A percentile compares a stretch with the other conserved stretches of the same genome.
Conservation (phyloP, 345 rosid genomes). For the Eucalyptus dawsonii region DNA sequence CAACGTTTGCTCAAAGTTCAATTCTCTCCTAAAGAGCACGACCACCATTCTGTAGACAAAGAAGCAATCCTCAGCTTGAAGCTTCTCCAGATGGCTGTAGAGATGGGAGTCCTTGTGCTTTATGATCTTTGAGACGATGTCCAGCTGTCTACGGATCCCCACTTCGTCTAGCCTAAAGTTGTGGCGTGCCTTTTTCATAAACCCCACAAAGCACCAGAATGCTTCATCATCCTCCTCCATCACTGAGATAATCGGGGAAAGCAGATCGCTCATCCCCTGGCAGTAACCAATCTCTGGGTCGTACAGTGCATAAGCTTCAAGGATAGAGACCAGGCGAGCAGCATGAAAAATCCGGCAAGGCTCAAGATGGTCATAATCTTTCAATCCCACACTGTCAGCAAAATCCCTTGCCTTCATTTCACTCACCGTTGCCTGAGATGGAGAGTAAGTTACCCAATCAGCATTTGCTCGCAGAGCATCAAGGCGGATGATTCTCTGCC, state of each 20-base stretch:
- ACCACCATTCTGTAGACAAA: constrained; percentile 97
- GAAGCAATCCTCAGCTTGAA: constrained; percentile 85
- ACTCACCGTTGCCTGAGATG: constrained; percentile 55
- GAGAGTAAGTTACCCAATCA: constrained; percentile 67
- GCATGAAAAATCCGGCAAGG: constrained; percentile 76
- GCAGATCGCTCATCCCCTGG: constrained; percentile 97
- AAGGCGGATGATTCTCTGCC: constrained; percentile 87
- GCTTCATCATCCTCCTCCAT: constrained; percentile 75
- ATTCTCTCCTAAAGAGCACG: constrained; percentile 76
- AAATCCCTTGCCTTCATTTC: constrained; percentile 35
- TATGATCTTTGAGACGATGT: constrained; percentile 75
- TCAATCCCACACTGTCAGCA: constrained; percentile 64
- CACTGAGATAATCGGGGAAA: constrained; percentile 69
- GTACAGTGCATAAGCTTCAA: constrained; percentile 81
- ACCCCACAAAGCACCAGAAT: constrained; percentile 89
- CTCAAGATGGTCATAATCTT: constrained; percentile 72
- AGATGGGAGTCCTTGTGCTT: constrained; percentile 67
- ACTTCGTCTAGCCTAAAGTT: constrained; percentile 92
- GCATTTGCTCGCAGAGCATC: constrained; percentile 86
- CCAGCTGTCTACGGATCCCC: constrained; percentile 80
- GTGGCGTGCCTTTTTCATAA: constrained; percentile 92
- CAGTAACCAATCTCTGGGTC: constrained; percentile 86
- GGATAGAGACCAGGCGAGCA: constrained; percentile 74
- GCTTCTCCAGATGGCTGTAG: constrained; percentile 83
- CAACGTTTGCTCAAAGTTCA: constrained; percentile 75